Base-by-base conservation (phyloP, 2,329 filamentous ascomycete species). In the Trichophyton verrucosum region DNA sequence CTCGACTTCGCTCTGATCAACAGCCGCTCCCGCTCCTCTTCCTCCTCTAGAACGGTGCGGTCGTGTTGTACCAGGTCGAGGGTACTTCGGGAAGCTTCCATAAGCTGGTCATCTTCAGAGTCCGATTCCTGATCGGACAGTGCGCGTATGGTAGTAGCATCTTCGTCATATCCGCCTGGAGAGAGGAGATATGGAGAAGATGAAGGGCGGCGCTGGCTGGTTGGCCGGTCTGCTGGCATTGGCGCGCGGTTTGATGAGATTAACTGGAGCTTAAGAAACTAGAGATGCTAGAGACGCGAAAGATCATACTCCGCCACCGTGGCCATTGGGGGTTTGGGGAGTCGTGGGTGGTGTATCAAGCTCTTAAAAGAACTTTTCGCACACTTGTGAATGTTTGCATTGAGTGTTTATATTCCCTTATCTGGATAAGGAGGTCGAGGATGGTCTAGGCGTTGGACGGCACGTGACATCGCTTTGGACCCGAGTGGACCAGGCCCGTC, bases 71-170 rank as follows among this genome's bases (percentile, higher is more conserved):
- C 81, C 61, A 90, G 78, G 71, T 91, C 87, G 60, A 81, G 77
- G 68, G 85, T 88, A 65, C 84, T 88, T 56, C 86, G 81, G 38
- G 84, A 84, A 7, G 81, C 81, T 62, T 80, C 77, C 64, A 87
- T 76, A 59, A 88, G 78, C 68, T 88, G 79, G 71, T 90, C 86
- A 71, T 90, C 87, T 66, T 89, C 86, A 73, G 84, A 88, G 70
- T 90, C 87, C 61, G 84, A 86, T 69, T 89, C 86, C 71, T 89
- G 86, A 68, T 88, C 86, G 51, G 75, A 77, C 2, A 74, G 69
- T 67, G 80, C 84, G 67, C 85, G 81, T 47, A 89, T 74, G 5
- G 86, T 88, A 11, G 82, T 76, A 59, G 84, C 85, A 72, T 89
- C 87, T 67, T 85, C 84, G 66, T 88, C 86, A 76, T 87, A 86